These are phyloP conservation scores for Nemania sp. DNA, from an alignment of 2,329 filamentous ascomycete genomes.

Conservation along the genomic window DNA sequence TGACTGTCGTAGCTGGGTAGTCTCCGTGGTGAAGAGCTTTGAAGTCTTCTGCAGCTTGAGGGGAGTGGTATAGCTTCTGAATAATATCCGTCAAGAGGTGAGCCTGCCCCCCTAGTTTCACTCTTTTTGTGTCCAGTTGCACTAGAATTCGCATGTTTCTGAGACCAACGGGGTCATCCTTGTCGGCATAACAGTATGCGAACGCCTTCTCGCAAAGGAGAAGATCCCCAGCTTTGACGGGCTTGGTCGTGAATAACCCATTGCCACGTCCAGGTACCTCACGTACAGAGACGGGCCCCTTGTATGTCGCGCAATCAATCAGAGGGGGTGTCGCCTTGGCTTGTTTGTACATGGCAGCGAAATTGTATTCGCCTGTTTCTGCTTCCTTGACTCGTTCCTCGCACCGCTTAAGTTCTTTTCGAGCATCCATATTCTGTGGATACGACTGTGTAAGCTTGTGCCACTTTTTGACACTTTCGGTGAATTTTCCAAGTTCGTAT, in stretches of 20 bases:
- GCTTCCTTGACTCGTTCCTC: constrained; percentile 54
- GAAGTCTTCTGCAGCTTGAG: constrained; percentile 51
- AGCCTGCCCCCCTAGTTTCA: constrained; percentile 54
- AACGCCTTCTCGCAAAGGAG: constrained; percentile 70
- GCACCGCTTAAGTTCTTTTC: constrained; percentile 49
- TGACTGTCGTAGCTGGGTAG: constrained; percentile 51
- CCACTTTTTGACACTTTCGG: constrained; percentile 53
- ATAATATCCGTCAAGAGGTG: constrained; percentile 56
- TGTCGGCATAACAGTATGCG: constrained; percentile 53
- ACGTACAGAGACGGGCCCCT: constrained; percentile 56
- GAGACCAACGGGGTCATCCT: constrained; percentile 34
- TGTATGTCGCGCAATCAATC: constrained; percentile 62
- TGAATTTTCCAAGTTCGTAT: constrained; percentile 57
- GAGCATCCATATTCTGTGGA: constrained; percentile 52
- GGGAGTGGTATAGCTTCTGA: constrained; percentile 61
- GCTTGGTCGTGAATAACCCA: constrained; percentile 63
- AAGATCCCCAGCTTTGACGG: constrained; percentile 62
- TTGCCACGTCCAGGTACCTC: constrained; percentile 57
- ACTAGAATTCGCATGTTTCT: constrained; percentile 52
- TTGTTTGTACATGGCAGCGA: constrained; percentile 53
- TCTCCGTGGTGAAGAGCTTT: constrained; percentile 56
- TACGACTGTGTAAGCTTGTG: constrained; percentile 49
- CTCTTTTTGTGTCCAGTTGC: constrained; percentile 51
- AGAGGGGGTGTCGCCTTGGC: constrained; percentile 54
- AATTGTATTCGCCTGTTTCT: constrained; percentile 56